Base-by-base conservation (phyloP, 192 early-diverging fungal genomes). In the Phycomyces nitens region DNA sequence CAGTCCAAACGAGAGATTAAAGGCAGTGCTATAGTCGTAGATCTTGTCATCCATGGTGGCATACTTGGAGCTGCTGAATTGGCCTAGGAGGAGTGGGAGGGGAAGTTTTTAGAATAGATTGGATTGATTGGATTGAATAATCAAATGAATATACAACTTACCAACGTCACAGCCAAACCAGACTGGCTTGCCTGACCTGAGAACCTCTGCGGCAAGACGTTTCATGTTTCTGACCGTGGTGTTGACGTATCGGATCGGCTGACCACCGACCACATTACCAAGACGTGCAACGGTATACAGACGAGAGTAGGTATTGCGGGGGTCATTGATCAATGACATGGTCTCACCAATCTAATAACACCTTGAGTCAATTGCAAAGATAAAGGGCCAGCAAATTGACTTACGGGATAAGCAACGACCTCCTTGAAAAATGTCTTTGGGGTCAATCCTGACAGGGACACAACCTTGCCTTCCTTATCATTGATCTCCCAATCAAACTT, bases 91-190 rank as follows among this genome's bases (percentile, higher is more conserved):
- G n/a, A n/a, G n/a, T n/a, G n/a, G n/a, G n/a, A 54, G 7, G 29
- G 29, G 29, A 34, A 34, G 7, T 34, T 34, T 34, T 34, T n/a
- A n/a, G n/a, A n/a, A n/a, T n/a, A n/a, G n/a, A n/a, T n/a, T n/a
- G n/a, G n/a, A n/a, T n/a, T n/a, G n/a, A n/a, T n/a, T n/a, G n/a
- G n/a, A n/a, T n/a, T n/a, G n/a, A n/a, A n/a, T n/a, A 34, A 34
- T 34, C 2, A 34, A 47, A 47, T 14, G 2, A 3, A 54, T 54
- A 54, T 12, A 26, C 4, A 12, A 12, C 53, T 54, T 54, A 12
- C 87, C 87, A 26, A 90, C 87, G 72, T 92, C 88, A 26, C 85
- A 85, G 4, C 88, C 87, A 58, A 92, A 90, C 88, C 88, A 92
- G 22, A 90, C 88, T 0, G 88, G 88, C 0, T 81, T 75, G 5